Evolutionary conservation across 495 filamentous ascomycete species (phyloP), one percentile per base, ranked within the genome.

Genomic region (Amphirosellinia nigrospora): DNA sequence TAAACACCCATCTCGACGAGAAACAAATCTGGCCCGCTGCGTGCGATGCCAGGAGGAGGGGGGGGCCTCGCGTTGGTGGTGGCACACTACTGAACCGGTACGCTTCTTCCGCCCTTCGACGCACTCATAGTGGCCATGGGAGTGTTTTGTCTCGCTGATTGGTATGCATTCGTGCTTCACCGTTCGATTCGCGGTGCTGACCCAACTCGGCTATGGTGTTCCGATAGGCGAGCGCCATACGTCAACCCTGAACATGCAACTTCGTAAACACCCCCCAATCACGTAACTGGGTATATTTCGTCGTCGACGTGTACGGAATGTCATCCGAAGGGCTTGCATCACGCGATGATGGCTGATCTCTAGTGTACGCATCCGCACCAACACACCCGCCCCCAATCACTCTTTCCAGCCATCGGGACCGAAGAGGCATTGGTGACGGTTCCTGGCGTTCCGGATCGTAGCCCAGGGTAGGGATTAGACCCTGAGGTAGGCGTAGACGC

Each of bases 21-120:
- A 45, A 32, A 45, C 58, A 10, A 61, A 39, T 13, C 36, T 7
- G 3, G 58, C 36, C 36, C 36, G 36, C 28, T 19, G 32, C 39
- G 9, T 21, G 26, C 30, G 62, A 45, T 46, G n/a, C 23, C 39
- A 45, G 38, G 16, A 5, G 38, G 16, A 5, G 16, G 43, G 23
- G 39, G 43, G 39, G 19, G 15, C 19, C 7, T 28, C 34, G 11
- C 19, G 30, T 53, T 65, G 63, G 46, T 0, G 45, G 46, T 41
- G n/a, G 63, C 23, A 16, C 46, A 32, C 28, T 26, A 9, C 32
- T 53, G 9, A 28, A 39, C 63, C 63, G 63, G 63, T 32, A 53
- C 46, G 46, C 19, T 65, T 48, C 45, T 50, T 48, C 61, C 61
- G 23, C 41, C 11, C 39, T n/a, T 19, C 36, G 58, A 61, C 32